Conservation (phyloP, 2,329 filamentous ascomycete genomes). For the Calonectria pseudoturangicola region DNA sequence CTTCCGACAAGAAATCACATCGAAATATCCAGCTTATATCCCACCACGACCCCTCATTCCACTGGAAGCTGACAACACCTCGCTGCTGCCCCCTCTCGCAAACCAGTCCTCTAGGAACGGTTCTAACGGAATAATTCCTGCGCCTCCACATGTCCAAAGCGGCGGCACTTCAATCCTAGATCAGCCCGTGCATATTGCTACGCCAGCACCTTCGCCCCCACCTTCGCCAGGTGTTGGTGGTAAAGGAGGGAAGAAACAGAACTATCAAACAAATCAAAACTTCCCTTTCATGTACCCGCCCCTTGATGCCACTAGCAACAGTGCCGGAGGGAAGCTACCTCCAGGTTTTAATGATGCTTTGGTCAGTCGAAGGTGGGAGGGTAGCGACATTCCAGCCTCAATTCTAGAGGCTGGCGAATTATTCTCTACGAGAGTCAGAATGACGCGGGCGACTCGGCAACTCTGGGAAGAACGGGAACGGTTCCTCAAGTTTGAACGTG, state of each 20-base stretch:
- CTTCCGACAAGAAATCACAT: slow-evolving; percentile 96
- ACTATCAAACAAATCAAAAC: slow-evolving; percentile 99
- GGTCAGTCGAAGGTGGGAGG: slow-evolving; percentile 91
- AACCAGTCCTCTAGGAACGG: slow-evolving; percentile 80
- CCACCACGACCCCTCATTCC: slow-evolving; percentile 89
- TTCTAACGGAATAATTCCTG: slow-evolving; percentile 77
- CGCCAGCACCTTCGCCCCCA: slow-evolving; percentile 94
- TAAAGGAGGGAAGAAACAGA: slow-evolving; percentile 98
- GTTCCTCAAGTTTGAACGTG: slow-evolving; percentile 93
- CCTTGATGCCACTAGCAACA: slow-evolving; percentile 90
- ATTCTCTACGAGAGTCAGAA: slow-evolving; percentile 91
- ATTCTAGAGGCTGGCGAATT: slow-evolving; percentile 96
- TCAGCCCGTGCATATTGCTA: slow-evolving; percentile 98
- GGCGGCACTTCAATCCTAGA: slow-evolving; percentile 88
- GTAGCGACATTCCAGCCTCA: slow-evolving; percentile 94
- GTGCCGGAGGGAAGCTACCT: slow-evolving; percentile 90
- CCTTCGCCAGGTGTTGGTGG: slow-evolving; percentile 91
- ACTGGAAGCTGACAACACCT: slow-evolving; percentile 92
- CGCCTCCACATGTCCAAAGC: slow-evolving; percentile 71
- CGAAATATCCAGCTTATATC: slow-evolving; percentile 97
- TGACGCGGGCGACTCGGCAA: slow-evolving; percentile 93
- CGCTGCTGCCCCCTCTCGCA: slow-evolving; percentile 88
- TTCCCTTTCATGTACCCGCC: slow-evolving; percentile 99
- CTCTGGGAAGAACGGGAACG: slow-evolving; percentile 95
- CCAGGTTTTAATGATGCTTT: slow-evolving; percentile 86